Conservation (phyloP, 768 basidiomycete genomes). For the Russula foetens region DNA sequence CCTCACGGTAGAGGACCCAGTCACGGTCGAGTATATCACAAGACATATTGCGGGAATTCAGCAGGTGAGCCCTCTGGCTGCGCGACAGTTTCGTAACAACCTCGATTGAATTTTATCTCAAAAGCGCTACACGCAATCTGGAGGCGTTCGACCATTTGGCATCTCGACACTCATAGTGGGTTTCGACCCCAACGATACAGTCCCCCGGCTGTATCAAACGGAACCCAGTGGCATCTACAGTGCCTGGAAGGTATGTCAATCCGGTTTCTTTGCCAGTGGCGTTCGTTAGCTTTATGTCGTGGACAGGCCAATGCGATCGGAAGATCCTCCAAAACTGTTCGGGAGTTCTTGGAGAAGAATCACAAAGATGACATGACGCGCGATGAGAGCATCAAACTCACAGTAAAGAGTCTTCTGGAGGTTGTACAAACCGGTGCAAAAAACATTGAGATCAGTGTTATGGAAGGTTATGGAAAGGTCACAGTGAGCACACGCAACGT, state of each 20-base stretch:
- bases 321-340: conserved; percentile 94
- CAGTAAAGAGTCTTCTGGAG: conserved; percentile 91
- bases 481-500: conserved; percentile 47
- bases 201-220: conserved; percentile 89
- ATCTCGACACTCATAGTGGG: conserved; percentile 96
- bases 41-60: conserved; percentile 98
- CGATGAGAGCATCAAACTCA: conserved; percentile 89
- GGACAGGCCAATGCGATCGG: conserved; percentile 92
- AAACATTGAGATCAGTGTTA: conserved; percentile 97
- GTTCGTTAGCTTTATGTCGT: background rate
- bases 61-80: conserved; percentile 50
- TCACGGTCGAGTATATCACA: conserved; percentile 97
- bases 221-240: conserved; percentile 98
- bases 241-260: conserved; percentile 82
- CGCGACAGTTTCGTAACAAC: background rate
- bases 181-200: conserved; percentile 87
- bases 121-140: conserved; percentile 96
- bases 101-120: background rate
- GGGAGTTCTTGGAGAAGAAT: conserved; percentile 98
- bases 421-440: conserved; percentile 99
- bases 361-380: conserved; percentile 84
- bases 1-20: conserved; percentile 95
- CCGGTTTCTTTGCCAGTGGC: background rate
- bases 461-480: conserved; percentile 92
- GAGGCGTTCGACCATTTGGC: conserved; percentile 96